phyloP scores from a whole-genome alignment of 306 rosid genomes.

The Glycyrrhiza uralensis region DNA sequence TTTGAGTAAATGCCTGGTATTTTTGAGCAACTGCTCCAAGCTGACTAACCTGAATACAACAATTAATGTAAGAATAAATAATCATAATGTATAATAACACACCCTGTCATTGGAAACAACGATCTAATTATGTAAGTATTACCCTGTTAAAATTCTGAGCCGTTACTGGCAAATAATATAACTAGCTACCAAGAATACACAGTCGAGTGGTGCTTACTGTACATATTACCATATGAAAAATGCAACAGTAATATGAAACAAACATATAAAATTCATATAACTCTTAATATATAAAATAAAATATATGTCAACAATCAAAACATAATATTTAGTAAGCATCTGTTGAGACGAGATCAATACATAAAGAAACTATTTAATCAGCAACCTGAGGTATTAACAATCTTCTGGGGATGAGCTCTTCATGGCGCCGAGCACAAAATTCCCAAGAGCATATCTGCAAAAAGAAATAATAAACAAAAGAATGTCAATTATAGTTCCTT shows the following conservation, averaged over 20 bases:
- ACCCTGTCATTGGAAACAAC: neutral
- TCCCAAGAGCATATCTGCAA: conserved; percentile 97
- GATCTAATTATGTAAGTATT: neutral
- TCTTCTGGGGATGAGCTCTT: conserved; percentile 92
- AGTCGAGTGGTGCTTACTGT: neutral
- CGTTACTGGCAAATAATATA: neutral
- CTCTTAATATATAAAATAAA: neutral
- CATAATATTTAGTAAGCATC: conserved; percentile 30
- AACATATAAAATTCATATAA: neutral
- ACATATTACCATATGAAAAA: conserved; percentile 10
- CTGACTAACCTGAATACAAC: conserved; percentile 73
- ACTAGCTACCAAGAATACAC: neutral
- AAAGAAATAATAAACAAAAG: conserved; percentile 13
- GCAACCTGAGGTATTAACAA: conserved; percentile 86
- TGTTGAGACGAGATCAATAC: conserved; percentile 32
- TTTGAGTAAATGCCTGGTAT: conserved; percentile 88
- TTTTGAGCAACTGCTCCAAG: conserved; percentile 96
- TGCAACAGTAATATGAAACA: neutral
- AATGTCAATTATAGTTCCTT: conserved; percentile 37
- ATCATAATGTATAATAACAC: neutral
- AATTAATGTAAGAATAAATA: conserved; percentile 24
- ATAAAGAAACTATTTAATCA: conserved; percentile 5
- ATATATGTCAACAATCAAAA: neutral
- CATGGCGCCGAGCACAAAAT: conserved; percentile 95
- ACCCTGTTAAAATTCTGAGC: neutral